Percentiles rank a stretch among this genome's conserved stretches.
Evolutionary conservation across 106 monocot genomes (phyloP).

Genomic region (Dioscorea alata): DNA sequence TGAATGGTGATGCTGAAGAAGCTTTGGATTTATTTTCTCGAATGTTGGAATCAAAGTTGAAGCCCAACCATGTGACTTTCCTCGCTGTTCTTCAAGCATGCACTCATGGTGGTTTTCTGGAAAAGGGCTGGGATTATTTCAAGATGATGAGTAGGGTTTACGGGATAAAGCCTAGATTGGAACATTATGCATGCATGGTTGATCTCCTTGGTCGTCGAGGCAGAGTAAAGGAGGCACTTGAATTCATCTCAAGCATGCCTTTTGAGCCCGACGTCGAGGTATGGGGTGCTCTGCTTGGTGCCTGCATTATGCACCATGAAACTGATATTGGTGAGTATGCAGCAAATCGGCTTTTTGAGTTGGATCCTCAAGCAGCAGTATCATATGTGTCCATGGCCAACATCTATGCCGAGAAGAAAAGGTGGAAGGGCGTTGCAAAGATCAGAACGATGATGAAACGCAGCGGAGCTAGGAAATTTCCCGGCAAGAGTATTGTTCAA

Average conservation of each 20-base stretch:
- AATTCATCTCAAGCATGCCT: slow-evolving; percentile 19
- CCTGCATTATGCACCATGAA: slow-evolving; percentile 23
- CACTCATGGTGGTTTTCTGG: slow-evolving; percentile 35
- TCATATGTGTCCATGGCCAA: slow-evolving; percentile 40
- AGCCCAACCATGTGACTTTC: slow-evolving; percentile 43
- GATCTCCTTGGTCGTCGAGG: slow-evolving; percentile 38
- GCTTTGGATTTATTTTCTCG: slow-evolving; percentile 28
- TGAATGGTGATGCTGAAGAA: slow-evolving; percentile 24
- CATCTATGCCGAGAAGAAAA: slow-evolving; percentile 24
- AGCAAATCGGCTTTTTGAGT: slow-evolving; percentile 19
- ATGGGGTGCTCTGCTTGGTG: slow-evolving; percentile 33
- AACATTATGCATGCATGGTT: slow-evolving; percentile 40
- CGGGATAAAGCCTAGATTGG: slow-evolving; percentile 20
- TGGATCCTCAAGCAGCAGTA: slow-evolving; percentile 20
- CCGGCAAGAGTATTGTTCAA: slow-evolving; percentile 27
- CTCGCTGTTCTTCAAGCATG: slow-evolving; percentile 40
- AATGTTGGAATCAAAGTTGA: slow-evolving; percentile 13
- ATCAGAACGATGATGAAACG: slow-evolving; percentile 21
- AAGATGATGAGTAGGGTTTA: slow-evolving; percentile 23
- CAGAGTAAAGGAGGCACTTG: slow-evolving; percentile 22
- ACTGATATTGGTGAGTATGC: slow-evolving; percentile 25
- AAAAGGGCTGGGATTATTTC: slow-evolving; percentile 22
- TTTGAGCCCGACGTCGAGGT: slow-evolving; percentile 31
- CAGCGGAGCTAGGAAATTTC: slow-evolving; percentile 17
- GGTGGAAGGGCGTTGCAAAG: slow-evolving; percentile 34